A percentile compares a stretch with the other conserved stretches of the same genome.
These are phyloP conservation scores for Neurospora pannonica DNA, from an alignment of 495 filamentous ascomycete species.

Conservation along the genomic window DNA sequence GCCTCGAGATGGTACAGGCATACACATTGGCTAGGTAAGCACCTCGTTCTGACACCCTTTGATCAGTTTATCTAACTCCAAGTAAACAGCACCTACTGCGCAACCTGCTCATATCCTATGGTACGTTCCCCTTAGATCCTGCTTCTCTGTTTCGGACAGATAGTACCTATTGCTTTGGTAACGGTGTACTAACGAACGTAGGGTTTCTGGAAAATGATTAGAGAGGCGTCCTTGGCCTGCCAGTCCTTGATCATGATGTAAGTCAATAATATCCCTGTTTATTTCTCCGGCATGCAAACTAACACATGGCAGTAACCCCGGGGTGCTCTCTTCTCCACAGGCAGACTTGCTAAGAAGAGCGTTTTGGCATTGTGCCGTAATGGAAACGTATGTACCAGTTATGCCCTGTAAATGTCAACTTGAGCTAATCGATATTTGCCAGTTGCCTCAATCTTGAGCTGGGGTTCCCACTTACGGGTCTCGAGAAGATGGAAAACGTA, in stretches of 20 bases:
- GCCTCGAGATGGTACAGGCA: conserved; percentile 49
- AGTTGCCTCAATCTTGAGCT: conserved; percentile 47
- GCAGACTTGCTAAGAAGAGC: conserved; percentile 44
- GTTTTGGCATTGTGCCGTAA: conserved; percentile 51
- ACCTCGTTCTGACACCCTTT: neutral
- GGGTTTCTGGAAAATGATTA: conserved; percentile 51
- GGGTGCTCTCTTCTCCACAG: conserved; percentile 36
- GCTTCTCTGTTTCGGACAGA: neutral
- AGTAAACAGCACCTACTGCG: conserved; percentile 40
- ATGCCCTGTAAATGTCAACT: neutral
- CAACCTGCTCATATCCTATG: conserved; percentile 38
- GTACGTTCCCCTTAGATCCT: conserved; percentile 19
- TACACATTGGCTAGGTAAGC: conserved; percentile 44
- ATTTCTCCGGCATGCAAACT: conserved; percentile 1
- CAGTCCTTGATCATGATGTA: conserved; percentile 45
- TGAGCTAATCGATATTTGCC: neutral
- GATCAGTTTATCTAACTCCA: neutral
- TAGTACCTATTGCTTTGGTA: neutral
- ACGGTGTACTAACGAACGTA: conserved; percentile 15
- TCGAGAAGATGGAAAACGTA: conserved; percentile 38
- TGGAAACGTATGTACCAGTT: conserved; percentile 40
- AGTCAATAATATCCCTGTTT: neutral
- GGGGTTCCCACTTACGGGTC: conserved; percentile 43
- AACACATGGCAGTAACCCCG: conserved; percentile 27
- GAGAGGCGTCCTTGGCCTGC: conserved; percentile 42